These are phyloP conservation scores for Penicillium sp. DNA, from an alignment of 2,329 filamentous ascomycete species.

Conservation along the genomic window DNA sequence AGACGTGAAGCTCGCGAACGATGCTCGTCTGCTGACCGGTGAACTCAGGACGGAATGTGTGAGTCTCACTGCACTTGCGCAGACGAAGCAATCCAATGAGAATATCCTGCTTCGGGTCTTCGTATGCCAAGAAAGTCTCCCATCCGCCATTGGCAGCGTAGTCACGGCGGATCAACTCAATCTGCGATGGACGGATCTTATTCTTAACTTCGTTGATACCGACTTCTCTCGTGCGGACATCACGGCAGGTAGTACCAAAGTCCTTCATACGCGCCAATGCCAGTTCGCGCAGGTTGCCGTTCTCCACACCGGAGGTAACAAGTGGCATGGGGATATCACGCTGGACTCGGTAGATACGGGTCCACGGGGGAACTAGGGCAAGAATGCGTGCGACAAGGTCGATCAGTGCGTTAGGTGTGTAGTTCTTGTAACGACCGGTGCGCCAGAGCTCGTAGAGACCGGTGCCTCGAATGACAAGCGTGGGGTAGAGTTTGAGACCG, in stretches of 20 bases:
- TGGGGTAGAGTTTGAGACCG: constrained; percentile 96
- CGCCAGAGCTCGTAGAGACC: constrained; percentile 97
- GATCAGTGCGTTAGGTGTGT: constrained; percentile 93
- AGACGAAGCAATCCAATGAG: constrained; percentile 85
- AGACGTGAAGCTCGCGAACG: constrained; percentile 92
- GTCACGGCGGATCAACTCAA: constrained; percentile 90
- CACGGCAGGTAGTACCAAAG: constrained; percentile 93
- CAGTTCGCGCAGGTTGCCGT: constrained; percentile 90
- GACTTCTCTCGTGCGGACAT: constrained; percentile 93
- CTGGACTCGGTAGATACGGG: constrained; percentile 96
- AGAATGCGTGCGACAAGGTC: constrained; percentile 96
- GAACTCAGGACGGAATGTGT: constrained; percentile 89
- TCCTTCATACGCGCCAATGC: constrained; percentile 98
- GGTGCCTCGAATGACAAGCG: constrained; percentile 92
- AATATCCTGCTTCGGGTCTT: constrained; percentile 98
- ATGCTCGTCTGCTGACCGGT: constrained; percentile 83
- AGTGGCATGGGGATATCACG: constrained; percentile 99
- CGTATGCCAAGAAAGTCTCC: constrained; percentile 98
- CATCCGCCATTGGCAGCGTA: constrained; percentile 95
- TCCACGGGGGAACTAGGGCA: constrained; percentile 94
- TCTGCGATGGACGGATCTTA: constrained; percentile 93
- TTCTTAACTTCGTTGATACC: constrained; percentile 99
- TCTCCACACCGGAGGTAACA: constrained; percentile 97
- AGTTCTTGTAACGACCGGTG: constrained; percentile 96
- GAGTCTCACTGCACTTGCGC: constrained; percentile 84